Evolutionary conservation across 2,329 filamentous ascomycete genomes (phyloP).

Genomic region (Hymenoscyphus scutula): DNA sequence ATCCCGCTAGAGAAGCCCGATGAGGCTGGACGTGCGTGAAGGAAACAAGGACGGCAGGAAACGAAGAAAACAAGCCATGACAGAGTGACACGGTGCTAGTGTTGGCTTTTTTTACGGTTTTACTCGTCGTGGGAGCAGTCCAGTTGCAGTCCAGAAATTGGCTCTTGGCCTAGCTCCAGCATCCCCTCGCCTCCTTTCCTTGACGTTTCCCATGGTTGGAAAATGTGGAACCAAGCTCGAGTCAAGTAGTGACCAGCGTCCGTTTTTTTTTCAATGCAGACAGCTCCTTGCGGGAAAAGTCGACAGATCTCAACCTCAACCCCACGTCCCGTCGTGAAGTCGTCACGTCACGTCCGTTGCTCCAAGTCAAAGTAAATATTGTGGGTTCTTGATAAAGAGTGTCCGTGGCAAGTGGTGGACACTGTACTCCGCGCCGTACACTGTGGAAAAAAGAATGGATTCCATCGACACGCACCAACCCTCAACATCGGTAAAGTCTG

Average conservation of each 20-base stretch:
- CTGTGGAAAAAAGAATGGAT: constrained; percentile 12
- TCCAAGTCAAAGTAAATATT: constrained; percentile 5
- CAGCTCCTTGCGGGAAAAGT: neutral
- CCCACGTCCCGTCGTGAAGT: constrained; percentile 11
- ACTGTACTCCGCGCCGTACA: too few species aligned
- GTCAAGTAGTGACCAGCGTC: neutral
- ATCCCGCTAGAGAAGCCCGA: constrained; percentile 10
- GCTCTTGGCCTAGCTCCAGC: too few species aligned
- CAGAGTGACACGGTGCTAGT: neutral
- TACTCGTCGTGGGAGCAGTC: too few species aligned
- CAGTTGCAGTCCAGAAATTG: neutral
- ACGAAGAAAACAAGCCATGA: neutral
- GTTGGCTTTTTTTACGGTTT: neutral
- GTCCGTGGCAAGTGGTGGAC: too few species aligned
- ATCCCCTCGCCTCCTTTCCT: too few species aligned
- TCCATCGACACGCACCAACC: neutral
- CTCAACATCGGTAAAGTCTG: constrained; percentile 16
- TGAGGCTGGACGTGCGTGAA: constrained; percentile 14
- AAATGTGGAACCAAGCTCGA: neutral
- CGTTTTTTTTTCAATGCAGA: neutral
- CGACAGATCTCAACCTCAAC: constrained; percentile 7
- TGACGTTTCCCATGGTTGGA: neutral
- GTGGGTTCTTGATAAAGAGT: constrained; percentile 3
- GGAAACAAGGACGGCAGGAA: constrained; percentile 3
- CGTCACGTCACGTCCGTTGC: constrained; percentile 11